A percentile compares a stretch with the other conserved stretches of the same genome.
phyloP scores from a whole-genome alignment of 768 basidiomycete genomes.

The Asterophora parasitica region DNA sequence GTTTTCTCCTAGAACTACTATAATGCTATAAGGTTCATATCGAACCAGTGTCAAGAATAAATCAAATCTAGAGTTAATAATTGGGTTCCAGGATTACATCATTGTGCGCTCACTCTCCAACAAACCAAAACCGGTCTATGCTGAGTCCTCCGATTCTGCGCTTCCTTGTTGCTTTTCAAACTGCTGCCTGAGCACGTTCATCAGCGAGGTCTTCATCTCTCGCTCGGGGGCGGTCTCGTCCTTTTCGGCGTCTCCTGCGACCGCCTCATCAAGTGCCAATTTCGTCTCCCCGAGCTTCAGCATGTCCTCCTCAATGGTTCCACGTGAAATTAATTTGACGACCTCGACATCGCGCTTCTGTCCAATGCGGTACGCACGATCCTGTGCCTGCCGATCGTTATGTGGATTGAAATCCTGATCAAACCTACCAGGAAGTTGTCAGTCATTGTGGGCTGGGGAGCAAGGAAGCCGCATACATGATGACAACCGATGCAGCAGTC shows the following conservation, averaged over 20 bases:
- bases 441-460: neutral
- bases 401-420: constrained; percentile 98
- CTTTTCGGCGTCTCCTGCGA: constrained; percentile 70
- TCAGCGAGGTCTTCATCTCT: constrained; percentile 81
- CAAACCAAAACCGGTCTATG: constrained; percentile 3
- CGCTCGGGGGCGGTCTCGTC: constrained; percentile 65
- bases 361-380: constrained; percentile 95
- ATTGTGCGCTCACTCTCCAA: neutral
- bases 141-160: constrained; percentile 7
- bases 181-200: constrained; percentile 81
- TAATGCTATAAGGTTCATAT: neutral
- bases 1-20: constrained; percentile 31
- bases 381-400: constrained; percentile 97
- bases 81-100: neutral
- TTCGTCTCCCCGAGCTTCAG: constrained; percentile 84
- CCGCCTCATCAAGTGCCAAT: constrained; percentile 88
- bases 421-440: constrained; percentile 49
- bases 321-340: constrained; percentile 86
- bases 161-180: constrained; percentile 54
- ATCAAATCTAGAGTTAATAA: constrained; percentile 4
- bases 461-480: constrained; percentile 57
- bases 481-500: constrained; percentile 92
- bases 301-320: constrained; percentile 97
- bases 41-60: constrained; percentile 1
- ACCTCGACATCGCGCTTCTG: constrained; percentile 94